Base-by-base conservation (phyloP, 139 green algal genomes). In the Closterium sp. region DNA sequence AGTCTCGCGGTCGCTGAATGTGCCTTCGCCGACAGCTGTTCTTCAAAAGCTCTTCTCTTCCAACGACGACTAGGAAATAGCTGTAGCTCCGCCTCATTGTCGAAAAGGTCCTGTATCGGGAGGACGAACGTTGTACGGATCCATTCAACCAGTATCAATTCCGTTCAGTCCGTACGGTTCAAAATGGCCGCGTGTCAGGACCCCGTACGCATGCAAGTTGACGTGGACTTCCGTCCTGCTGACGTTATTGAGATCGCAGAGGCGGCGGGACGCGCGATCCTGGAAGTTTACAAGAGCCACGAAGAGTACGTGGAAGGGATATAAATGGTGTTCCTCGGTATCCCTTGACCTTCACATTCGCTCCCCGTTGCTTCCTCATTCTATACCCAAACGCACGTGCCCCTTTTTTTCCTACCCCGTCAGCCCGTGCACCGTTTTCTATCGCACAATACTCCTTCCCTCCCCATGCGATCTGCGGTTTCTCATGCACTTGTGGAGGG, bases 241-340 rank as follows among this genome's bases (percentile, higher is more conserved):
- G 87, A 90, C 87, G 23, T 90, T 9, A 87, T 84, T 32, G 23
- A 31, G 30, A 90, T 84, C 87, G 43, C 87, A n/a, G 21, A 30
- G 25, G 43, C 33, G 28, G 36, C 38, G 34, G 85, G 85, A 31
- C 31, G 34, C 23, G 85, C 85, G 21, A 88, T 88, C 85, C 85
- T 88, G 5, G 33, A 88, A 36, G 33, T 88, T 38, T 88, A 88
- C 85, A 88, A 88, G 12, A 38, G 32, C 85, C 32, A 88, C 85
- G 93, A 98, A 88, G 89, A 96, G 34, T 96, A 92, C 21, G 85
- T 64, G 34, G 30, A 25, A 21, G 9, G 28, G 85, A 12, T 43
- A 88, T 31, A 33, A 25, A 25, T 31, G 32, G 16, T 76, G 32
- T 10, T 36, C n/a, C n/a, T n/a, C n/a, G n/a, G n/a, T n/a, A n/a